phyloP scores from a whole-genome alignment of 129 eudicot genomes.

The Saussurea involucrata region DNA sequence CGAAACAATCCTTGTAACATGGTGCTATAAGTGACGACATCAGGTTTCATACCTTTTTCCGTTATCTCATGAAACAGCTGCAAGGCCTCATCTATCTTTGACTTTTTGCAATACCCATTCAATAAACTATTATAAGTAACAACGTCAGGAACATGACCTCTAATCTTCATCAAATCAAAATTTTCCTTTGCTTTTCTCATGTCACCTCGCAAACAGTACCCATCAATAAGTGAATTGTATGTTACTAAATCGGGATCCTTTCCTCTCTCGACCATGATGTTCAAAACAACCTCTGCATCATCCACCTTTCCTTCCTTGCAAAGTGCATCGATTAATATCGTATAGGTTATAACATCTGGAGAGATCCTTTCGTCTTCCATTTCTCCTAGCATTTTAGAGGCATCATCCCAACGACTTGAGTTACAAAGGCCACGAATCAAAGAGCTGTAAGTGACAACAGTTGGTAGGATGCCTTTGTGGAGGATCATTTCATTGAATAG shows the following conservation, averaged over 20 bases:
- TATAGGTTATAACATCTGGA: too few relatives aligned
- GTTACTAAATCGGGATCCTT: background rate
- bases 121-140: background rate
- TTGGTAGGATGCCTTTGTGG: background rate
- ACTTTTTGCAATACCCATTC: background rate
- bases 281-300: background rate
- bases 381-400: too few relatives aligned
- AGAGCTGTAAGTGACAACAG: too few relatives aligned
- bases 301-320: background rate
- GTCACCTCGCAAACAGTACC: background rate
- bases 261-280: background rate
- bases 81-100: background rate
- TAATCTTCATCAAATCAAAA: background rate
- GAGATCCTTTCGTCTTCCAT: too few relatives aligned
- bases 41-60: background rate
- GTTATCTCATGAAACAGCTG: background rate
- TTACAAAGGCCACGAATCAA: too few relatives aligned
- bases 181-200: too few relatives aligned
- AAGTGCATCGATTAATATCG: too few relatives aligned
- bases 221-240: background rate
- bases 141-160: background rate
- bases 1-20: background rate
- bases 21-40: background rate
- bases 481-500: background rate
- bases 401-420: too few relatives aligned